A percentile compares a stretch with the other conserved stretches of the same genome.
phyloP scores from a whole-genome alignment of 352 stramenopile genomes.

The Pythium periplocum region DNA sequence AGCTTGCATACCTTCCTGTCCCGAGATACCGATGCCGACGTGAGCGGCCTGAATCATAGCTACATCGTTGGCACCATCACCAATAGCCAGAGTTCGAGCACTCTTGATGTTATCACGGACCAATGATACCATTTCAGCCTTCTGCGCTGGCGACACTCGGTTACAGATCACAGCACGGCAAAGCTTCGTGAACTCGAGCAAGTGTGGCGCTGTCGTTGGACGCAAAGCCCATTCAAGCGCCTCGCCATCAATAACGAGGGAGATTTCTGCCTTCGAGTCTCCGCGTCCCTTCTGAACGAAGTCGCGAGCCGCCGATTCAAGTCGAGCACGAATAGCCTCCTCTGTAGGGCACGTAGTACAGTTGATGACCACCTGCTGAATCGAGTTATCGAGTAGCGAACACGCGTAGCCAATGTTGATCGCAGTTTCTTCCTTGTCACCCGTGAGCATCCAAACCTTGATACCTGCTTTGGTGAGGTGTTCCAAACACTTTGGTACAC shows the following conservation, averaged over 20 bases:
- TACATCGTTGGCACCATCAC: constrained; percentile 93
- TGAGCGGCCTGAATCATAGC: constrained; percentile 94
- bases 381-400: constrained; percentile 79
- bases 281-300: constrained; percentile 39
- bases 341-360: constrained; percentile 58
- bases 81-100: constrained; percentile 82
- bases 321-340: constrained; percentile 53
- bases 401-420: constrained; percentile 91
- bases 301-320: constrained; percentile 39
- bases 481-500: constrained; percentile 82
- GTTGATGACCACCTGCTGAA: constrained; percentile 75
- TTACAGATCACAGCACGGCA: constrained; percentile 81
- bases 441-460: constrained; percentile 86
- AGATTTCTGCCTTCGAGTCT: constrained; percentile 42
- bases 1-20: constrained; percentile 93
- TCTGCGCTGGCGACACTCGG: constrained; percentile 81
- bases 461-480: constrained; percentile 79
- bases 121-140: constrained; percentile 75
- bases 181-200: constrained; percentile 45
- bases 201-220: constrained; percentile 33
- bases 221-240: constrained; percentile 57
- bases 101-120: constrained; percentile 53
- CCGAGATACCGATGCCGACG: constrained; percentile 91
- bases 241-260: constrained; percentile 70
- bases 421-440: constrained; percentile 85